Base-by-base conservation (phyloP, 148 eudicot genomes). In the Bassia scoparia region DNA sequence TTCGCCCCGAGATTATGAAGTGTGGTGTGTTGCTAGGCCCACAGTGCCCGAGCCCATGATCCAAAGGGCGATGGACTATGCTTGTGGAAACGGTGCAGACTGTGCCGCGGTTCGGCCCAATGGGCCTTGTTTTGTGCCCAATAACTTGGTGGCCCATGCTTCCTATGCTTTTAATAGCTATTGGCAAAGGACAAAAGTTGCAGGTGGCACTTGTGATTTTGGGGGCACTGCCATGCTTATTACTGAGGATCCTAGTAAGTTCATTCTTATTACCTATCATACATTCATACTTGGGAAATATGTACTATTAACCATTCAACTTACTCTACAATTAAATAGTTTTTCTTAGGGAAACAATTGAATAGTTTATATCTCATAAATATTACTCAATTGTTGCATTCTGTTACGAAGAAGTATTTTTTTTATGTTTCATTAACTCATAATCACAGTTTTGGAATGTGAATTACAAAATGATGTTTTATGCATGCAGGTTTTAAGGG, bases 141-240 rank as follows among this genome's bases (percentile, higher is more conserved):
- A 76, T 23, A 81, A 67, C 0, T 73, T 86, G 60, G 70, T 86
- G 21, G 76, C 89, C 34, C 87, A 86, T 75, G 87, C 89, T 14
- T 86, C 89, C 1, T 86, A 79, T 67, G 89, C 89, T 64, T 86
- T 86, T 71, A 86, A 86, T 81, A 86, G 87, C 68, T 86, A 83
- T 73, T 86, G 87, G 89, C 89, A 86, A 72, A 83, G 67, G 75
- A 84, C 84, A 24, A 83, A 83, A 69, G 59, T 20, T 46, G 61
- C 61, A 49, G 87, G 87, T 31, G 87, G 87, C 18, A 79, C 86
- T 77, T 86, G 89, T 67, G 85, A 86, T 71, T 81, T 86, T 83
- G 85, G 89, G 24, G 85, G 87, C 48, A 74, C 82, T 43, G 89
- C 87, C 24, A 83, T 81, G 89, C 81, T 86, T 30, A 81, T 86